Percentiles rank a stretch among this genome's conserved stretches.
Evolutionary conservation across 2,329 filamentous ascomycete species (phyloP).

Genomic region (Paradendryphiella salina): DNA sequence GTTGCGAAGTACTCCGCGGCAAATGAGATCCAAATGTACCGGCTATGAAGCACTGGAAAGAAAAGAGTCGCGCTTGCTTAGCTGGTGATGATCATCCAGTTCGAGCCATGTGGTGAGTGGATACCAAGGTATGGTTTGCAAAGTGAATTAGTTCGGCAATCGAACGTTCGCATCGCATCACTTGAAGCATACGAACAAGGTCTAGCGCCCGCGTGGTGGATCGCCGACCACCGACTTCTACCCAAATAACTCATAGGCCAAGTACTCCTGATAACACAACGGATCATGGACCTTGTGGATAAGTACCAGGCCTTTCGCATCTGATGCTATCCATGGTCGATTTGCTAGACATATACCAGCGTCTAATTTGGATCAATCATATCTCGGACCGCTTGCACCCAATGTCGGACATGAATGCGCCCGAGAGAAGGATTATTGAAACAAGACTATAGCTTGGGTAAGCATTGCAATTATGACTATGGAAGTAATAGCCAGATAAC

Average conservation of each 20-base stretch:
- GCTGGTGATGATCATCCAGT: background rate
- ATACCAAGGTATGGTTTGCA: conserved; percentile 12
- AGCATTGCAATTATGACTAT: background rate
- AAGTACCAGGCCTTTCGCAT: too few relatives aligned
- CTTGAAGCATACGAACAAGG: conserved; percentile 14
- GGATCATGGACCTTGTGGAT: too few relatives aligned
- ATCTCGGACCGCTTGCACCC: too few relatives aligned
- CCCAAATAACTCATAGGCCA: background rate
- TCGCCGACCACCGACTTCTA: conserved; percentile 3
- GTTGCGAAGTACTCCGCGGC: background rate
- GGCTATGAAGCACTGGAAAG: background rate
- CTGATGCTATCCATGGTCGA: too few relatives aligned
- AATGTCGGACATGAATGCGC: too few relatives aligned
- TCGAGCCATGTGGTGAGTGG: conserved; percentile 7
- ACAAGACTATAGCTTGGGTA: too few relatives aligned
- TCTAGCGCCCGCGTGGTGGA: conserved; percentile 4
- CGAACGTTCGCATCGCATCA: conserved; percentile 16
- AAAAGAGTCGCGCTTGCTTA: background rate
- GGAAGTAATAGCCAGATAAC: background rate
- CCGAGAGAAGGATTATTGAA: too few relatives aligned
- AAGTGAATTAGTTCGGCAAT: conserved; percentile 15
- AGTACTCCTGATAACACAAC: too few relatives aligned
- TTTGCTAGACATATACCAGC: too few relatives aligned
- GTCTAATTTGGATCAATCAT: too few relatives aligned
- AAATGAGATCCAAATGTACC: background rate